phyloP scores from a whole-genome alignment of 2,329 filamentous ascomycete genomes.

The Aspergillus tanneri region DNA sequence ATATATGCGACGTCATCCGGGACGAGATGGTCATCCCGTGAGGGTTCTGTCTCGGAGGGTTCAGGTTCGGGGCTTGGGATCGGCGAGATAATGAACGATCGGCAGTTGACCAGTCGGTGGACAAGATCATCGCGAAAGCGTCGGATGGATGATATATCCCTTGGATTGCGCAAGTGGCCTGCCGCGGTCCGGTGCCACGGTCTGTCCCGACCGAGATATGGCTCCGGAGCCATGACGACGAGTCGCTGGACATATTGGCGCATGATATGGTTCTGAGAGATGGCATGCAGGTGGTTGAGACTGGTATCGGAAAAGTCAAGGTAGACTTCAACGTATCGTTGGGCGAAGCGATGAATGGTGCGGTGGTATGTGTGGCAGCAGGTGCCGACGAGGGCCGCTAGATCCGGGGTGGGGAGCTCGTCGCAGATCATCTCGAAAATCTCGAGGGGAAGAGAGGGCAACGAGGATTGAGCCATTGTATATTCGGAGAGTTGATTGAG shows the following conservation, averaged over 20 bases:
- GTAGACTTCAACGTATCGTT: slow-evolving; percentile 12
- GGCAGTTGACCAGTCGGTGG: slow-evolving; percentile 5
- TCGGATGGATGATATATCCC: slow-evolving; percentile 7
- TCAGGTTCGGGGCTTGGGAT: neutral
- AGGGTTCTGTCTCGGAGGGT: neutral
- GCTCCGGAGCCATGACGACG: slow-evolving; percentile 14
- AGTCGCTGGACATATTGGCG: slow-evolving; percentile 11
- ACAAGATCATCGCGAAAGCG: slow-evolving; percentile 9
- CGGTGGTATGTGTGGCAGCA: slow-evolving; percentile 8
- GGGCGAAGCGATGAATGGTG: slow-evolving; percentile 11
- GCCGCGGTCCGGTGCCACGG: slow-evolving; percentile 11
- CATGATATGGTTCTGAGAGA: slow-evolving; percentile 11
- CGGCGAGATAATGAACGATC: slow-evolving; percentile 14
- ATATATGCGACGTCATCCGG: slow-evolving; percentile 12
- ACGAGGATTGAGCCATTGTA: neutral
- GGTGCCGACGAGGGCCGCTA: slow-evolving; percentile 13
- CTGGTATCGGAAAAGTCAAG: slow-evolving; percentile 12
- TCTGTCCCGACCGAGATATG: slow-evolving; percentile 9
- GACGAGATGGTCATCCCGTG: slow-evolving; percentile 3
- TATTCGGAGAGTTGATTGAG: neutral
- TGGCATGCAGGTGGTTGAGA: slow-evolving; percentile 13
- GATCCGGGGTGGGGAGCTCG: slow-evolving; percentile 10
- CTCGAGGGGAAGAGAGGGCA: slow-evolving; percentile 8
- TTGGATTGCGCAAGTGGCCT: slow-evolving; percentile 7
- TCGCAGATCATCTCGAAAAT: slow-evolving; percentile 12